Evolutionary conservation across 208 protist species (phyloP).

Genomic region (Strigomonas culicis): DNA sequence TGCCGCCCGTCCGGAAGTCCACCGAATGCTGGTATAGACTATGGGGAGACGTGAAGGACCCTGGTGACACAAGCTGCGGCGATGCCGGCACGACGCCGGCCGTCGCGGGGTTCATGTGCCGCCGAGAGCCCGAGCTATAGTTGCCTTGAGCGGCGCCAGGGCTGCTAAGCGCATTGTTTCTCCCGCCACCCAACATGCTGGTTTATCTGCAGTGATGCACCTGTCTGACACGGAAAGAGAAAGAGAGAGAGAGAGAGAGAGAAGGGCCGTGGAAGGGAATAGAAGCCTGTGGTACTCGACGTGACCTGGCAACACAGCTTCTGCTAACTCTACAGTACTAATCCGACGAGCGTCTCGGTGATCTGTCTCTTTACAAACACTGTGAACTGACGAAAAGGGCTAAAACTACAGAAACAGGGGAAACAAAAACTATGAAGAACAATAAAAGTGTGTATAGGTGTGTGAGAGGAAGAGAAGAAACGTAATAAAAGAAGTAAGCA

Average conservation of each 20-base stretch:
- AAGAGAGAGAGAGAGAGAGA: slow-evolving; percentile 5
- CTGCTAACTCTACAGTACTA: background rate
- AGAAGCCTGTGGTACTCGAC: background rate
- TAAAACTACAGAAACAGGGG: background rate
- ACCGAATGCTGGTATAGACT: slow-evolving; percentile 50
- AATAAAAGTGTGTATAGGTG: background rate
- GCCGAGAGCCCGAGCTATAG: background rate
- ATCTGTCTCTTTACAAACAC: background rate
- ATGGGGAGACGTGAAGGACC: slow-evolving; percentile 45
- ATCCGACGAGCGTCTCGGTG: background rate
- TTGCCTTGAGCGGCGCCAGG: background rate
- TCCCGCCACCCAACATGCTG: slow-evolving; percentile 1
- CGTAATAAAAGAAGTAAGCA: background rate
- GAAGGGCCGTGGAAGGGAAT: background rate
- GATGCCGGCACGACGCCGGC: slow-evolving; percentile 4
- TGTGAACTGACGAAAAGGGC: background rate
- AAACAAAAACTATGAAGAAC: background rate
- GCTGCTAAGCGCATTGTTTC: slow-evolving; percentile 3
- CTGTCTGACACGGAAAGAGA: background rate
- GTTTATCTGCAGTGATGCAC: background rate
- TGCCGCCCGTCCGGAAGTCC: slow-evolving; percentile 53
- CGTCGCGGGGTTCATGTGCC: slow-evolving; percentile 5
- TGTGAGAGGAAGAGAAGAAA: slow-evolving; percentile 15
- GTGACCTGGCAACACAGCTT: background rate
- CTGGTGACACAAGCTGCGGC: slow-evolving; percentile 37